phyloP scores from a whole-genome alignment of 345 rosid genomes.

The Leavenworthia alabamica region DNA sequence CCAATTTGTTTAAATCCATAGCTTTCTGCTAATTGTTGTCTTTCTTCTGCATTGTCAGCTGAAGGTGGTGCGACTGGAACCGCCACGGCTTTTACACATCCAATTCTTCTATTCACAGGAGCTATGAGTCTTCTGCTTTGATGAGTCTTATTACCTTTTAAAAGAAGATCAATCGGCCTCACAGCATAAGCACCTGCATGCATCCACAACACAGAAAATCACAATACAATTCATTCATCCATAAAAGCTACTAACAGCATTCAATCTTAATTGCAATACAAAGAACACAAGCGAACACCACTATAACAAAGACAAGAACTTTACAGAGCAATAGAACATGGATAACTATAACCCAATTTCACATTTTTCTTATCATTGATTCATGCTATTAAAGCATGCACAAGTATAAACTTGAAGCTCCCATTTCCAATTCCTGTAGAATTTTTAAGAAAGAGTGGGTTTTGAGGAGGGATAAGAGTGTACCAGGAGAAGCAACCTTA shows the following conservation, averaged over 20 bases:
- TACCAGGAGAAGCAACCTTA: conserved; percentile 50
- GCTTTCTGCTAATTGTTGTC: conserved; percentile 61
- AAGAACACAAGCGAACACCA: not conserved
- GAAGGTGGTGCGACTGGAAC: conserved; percentile 54
- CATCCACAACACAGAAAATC: conserved; percentile 22
- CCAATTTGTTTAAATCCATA: conserved; percentile 89
- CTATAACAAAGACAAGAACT: not conserved
- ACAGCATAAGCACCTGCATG: conserved; percentile 42
- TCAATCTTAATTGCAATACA: not conserved
- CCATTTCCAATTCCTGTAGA: not conserved
- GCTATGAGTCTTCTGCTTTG: conserved; percentile 21
- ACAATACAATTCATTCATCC: not conserved
- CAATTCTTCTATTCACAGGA: conserved; percentile 33
- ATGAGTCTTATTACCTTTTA: conserved; percentile 35
- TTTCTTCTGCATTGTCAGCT: conserved; percentile 47
- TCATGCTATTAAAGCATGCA: not conserved
- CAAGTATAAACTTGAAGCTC: not conserved
- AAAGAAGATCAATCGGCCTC: conserved; percentile 40
- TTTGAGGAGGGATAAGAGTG: not conserved
- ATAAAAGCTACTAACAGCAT: not conserved
- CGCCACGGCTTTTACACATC: conserved; percentile 53
- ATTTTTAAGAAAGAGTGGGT: not conserved
- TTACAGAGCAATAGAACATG: not conserved
- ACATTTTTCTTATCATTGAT: not conserved
- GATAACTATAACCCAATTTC: not conserved